Base-by-base conservation (phyloP, 2,329 filamentous ascomycete species). In the Mycogone perniciosa region DNA sequence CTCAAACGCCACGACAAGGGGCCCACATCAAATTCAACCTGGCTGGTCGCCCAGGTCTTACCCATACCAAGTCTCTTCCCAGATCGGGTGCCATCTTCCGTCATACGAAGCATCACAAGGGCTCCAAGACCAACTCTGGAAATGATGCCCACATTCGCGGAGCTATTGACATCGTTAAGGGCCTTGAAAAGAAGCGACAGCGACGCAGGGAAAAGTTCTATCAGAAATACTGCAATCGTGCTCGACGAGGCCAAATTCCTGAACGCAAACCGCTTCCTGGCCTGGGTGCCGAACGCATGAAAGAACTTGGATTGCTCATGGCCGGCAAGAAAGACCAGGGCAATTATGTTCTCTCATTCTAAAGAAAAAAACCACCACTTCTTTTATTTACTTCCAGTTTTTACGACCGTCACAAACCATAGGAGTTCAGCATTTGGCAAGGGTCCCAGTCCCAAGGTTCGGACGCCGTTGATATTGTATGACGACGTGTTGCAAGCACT, bases 131-230 rank as follows among this genome's bases (percentile, higher is more conserved):
- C 11, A 51, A 56, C 6, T 55, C 61, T 31, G 59, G 65, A 5
- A 62, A 64, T 44, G 78, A 85, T 46, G 72, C 82, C 39, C 89
- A 93, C 56, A 80, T 89, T 7, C 87, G 93, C 56, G 89, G 90
- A n/a, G 91, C 93, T 34, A 95, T 99, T 59, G 93, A 97, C 68
- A 99, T 96, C 55, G 88, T 96, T 69, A 95, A 96, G 68, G 93
- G 93, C 7, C 80, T 99, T 1, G 93, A 99, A 73, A 86, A 88
- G 70, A 97, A 96, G 74, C 86, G 91, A 29, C 88, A 93, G 72
- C 85, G 93, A 57, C 87, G 93, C 60, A 90, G 87, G 71, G 91
- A 97, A 70, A 96, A 96, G 70, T 87, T 90, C 62, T 86, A 88
- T 65, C 86, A 91, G 62, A 93, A 95, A 67, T 86, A 92, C 64